phyloP scores from a whole-genome alignment of 2,329 filamentous ascomycete genomes.

The Colletotrichum ledebouriae region DNA sequence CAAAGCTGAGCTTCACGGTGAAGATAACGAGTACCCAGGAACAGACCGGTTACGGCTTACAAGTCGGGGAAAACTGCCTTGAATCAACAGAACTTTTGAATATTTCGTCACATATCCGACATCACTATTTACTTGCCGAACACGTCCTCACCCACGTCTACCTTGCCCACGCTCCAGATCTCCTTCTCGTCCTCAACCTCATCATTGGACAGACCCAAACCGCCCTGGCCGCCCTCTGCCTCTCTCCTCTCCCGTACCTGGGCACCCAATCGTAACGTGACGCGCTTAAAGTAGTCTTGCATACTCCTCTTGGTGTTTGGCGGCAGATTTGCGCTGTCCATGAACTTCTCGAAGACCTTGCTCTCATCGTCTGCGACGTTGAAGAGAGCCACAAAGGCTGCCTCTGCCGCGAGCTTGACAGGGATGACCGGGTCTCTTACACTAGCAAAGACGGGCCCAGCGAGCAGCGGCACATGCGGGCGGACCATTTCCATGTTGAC shows the following conservation, averaged over 20 bases:
- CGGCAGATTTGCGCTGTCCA: slow-evolving; percentile 77
- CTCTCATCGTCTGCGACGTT: slow-evolving; percentile 88
- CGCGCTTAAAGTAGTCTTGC: slow-evolving; percentile 96
- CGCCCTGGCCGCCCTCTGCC: slow-evolving; percentile 90
- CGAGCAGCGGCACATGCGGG: slow-evolving; percentile 84
- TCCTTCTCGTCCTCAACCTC: slow-evolving; percentile 95
- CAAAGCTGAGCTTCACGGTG: too few relatives aligned
- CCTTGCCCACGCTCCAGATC: slow-evolving; percentile 93
- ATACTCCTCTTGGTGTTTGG: slow-evolving; percentile 87
- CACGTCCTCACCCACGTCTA: slow-evolving; percentile 79
- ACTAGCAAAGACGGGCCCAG: slow-evolving; percentile 86
- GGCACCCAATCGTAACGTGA: slow-evolving; percentile 84
- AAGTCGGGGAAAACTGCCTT: neutral
- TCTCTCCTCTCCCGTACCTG: slow-evolving; percentile 92
- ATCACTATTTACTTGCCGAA: slow-evolving; percentile 54
- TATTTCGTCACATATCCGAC: slow-evolving; percentile 18
- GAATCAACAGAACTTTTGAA: slow-evolving; percentile 29
- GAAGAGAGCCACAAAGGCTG: slow-evolving; percentile 92
- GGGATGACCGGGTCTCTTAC: slow-evolving; percentile 95
- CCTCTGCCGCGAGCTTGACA: slow-evolving; percentile 94
- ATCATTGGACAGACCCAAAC: slow-evolving; percentile 87
- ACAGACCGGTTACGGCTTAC: neutral
- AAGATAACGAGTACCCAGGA: too few relatives aligned
- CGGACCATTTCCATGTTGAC: slow-evolving; percentile 83
- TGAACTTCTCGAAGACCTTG: slow-evolving; percentile 91